A percentile compares a stretch with the other conserved stretches of the same genome.
These are phyloP conservation scores for Arthrobotrys sinensis DNA, from an alignment of 2,329 filamentous ascomycete genomes.

Conservation along the genomic window DNA sequence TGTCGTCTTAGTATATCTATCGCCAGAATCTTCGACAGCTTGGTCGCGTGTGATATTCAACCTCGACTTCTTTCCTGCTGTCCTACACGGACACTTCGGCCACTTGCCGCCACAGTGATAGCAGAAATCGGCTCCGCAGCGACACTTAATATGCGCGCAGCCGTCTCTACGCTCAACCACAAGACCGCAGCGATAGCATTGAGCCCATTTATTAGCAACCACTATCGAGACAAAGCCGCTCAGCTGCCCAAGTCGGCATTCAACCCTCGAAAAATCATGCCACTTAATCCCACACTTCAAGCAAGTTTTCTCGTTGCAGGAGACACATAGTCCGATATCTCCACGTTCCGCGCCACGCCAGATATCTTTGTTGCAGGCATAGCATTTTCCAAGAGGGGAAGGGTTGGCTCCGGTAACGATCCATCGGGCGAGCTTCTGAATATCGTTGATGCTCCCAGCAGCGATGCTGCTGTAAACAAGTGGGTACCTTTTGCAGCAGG, in stretches of 20 bases:
- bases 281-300: constrained; percentile 27
- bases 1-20: constrained; percentile 9
- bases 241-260: constrained; percentile 28
- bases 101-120: constrained; percentile 52
- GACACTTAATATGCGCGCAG: constrained; percentile 64
- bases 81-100: constrained; percentile 46
- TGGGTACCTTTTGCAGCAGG: constrained; percentile 38
- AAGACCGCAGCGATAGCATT: constrained; percentile 63
- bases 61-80: background rate
- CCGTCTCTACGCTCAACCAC: constrained; percentile 63
- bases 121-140: constrained; percentile 52
- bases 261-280: constrained; percentile 39
- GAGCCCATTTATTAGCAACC: constrained; percentile 61
- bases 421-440: constrained; percentile 41
- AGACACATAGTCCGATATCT: constrained; percentile 37
- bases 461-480: constrained; percentile 38
- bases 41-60: constrained; percentile 9
- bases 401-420: constrained; percentile 22
- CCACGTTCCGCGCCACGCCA: constrained; percentile 17
- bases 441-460: constrained; percentile 12
- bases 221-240: constrained; percentile 1
- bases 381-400: constrained; percentile 24
- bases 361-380: constrained; percentile 30
- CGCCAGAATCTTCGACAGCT: background rate
- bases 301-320: constrained; percentile 39